Conservation (phyloP, 805 yeast species). For the Metschnikowia peoriensis region DNA sequence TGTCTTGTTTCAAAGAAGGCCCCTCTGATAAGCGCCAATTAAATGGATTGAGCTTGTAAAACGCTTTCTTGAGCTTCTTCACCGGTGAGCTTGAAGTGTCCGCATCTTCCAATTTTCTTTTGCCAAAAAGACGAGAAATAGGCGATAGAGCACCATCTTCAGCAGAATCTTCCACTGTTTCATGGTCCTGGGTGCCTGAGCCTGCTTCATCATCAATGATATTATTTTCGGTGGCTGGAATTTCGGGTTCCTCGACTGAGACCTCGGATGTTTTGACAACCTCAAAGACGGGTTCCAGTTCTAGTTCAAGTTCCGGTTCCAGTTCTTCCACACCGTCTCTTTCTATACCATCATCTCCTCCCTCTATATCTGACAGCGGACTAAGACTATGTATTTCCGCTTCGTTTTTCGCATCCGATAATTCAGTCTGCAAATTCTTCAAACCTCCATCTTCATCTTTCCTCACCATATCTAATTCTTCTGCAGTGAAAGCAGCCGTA, state of each 20-base stretch:
- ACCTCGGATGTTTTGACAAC: too few relatives aligned
- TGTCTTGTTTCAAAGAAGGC: not conserved
- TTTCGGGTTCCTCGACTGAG: too few relatives aligned
- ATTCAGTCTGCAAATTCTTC: not conserved
- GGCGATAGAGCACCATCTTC: not conserved
- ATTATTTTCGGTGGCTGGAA: too few relatives aligned
- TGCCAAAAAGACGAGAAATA: not conserved
- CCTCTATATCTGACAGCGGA: too few relatives aligned
- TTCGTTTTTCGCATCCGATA: not conserved
- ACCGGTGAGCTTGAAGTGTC: slow-evolving; percentile 10
- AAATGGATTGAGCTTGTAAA: slow-evolving; percentile 13
- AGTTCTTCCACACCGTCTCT: too few relatives aligned
- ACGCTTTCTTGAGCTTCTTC: slow-evolving; percentile 9
- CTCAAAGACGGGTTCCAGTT: too few relatives aligned
- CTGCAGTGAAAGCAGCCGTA: not conserved
- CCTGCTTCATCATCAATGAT: too few relatives aligned
- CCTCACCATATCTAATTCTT: not conserved
- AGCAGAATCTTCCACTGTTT: not conserved
- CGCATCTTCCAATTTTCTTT: slow-evolving; percentile 3
- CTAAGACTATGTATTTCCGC: too few relatives aligned
- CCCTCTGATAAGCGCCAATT: slow-evolving; percentile 6
- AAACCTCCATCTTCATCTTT: not conserved
- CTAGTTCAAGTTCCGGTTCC: too few relatives aligned
- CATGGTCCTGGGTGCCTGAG: not conserved
- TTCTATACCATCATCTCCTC: too few relatives aligned